These are phyloP conservation scores for Picea mariana DNA, from an alignment of 83 land plant species.

Conservation along the genomic window DNA sequence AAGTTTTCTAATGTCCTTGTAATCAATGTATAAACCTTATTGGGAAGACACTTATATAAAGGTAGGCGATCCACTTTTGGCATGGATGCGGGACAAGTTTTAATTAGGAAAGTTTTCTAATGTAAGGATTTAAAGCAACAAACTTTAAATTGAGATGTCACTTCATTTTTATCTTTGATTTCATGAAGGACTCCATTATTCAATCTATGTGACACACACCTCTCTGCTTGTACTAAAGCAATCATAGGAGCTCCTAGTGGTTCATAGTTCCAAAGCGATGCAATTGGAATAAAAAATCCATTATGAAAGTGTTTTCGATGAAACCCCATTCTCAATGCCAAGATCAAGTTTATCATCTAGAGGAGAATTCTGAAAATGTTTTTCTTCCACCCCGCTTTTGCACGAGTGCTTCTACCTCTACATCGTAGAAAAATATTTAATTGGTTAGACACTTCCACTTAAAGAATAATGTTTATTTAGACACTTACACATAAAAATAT, in stretches of 20 bases:
- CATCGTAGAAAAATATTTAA: conserved; percentile 11
- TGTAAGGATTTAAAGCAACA: background rate
- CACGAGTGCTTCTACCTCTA: conserved; percentile 28
- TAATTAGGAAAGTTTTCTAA: conserved; percentile 17
- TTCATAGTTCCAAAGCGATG: conserved; percentile 38
- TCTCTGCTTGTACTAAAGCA: conserved; percentile 49
- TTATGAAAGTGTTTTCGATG: conserved; percentile 33
- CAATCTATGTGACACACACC: background rate
- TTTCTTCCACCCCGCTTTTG: conserved; percentile 30
- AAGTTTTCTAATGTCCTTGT: conserved; percentile 19
- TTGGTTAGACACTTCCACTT: no score
- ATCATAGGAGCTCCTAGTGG: conserved; percentile 59
- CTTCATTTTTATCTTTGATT: conserved; percentile 1
- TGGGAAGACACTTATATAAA: no score
- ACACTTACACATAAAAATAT: no score
- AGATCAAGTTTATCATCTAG: background rate
- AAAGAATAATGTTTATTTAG: no score
- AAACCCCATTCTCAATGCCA: background rate
- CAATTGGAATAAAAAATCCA: conserved; percentile 44
- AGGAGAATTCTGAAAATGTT: conserved; percentile 24
- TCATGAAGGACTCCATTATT: conserved; percentile 2
- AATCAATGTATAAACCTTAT: no score
- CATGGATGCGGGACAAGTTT: no score
- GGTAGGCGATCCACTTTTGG: no score
- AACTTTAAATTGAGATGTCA: conserved; percentile 28